A percentile compares a stretch with the other conserved stretches of the same genome.
Evolutionary conservation across 208 protist genomes (phyloP).

Genomic region (Wallacemonas collosoma): DNA sequence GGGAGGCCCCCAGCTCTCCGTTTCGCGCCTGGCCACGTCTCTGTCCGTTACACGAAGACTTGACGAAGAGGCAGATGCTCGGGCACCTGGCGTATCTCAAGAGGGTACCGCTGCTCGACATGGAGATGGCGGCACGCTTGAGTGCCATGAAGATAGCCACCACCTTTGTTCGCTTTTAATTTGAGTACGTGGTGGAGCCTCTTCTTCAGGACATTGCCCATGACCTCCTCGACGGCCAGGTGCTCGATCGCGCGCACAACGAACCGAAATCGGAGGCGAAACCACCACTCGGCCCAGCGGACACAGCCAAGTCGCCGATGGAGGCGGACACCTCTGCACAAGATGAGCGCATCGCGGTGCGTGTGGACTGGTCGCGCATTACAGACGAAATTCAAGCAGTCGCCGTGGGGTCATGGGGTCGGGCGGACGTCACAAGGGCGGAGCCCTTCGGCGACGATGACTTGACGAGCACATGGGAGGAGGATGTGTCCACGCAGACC

Average conservation of each 20-base stretch:
- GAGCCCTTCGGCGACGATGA: conserved; percentile 1
- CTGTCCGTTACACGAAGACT: conserved; percentile 1
- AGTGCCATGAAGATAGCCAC: conserved; percentile 1
- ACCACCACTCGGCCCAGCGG: neutral
- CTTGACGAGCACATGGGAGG: neutral
- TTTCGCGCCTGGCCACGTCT: conserved; percentile 3
- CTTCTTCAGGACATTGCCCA: conserved; percentile 12
- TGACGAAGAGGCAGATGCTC: conserved; percentile 3
- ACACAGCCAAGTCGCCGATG: neutral
- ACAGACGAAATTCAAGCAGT: neutral
- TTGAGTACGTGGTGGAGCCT: conserved; percentile 15
- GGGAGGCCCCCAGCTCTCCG: neutral
- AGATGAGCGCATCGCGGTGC: neutral
- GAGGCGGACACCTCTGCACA: neutral
- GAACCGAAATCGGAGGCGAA: neutral
- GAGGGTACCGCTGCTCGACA: neutral
- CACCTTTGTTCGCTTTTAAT: conserved; percentile 5
- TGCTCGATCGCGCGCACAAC: neutral
- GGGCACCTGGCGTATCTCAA: neutral
- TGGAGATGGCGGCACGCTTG: neutral
- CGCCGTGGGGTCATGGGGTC: neutral
- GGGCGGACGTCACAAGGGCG: neutral
- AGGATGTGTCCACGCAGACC: neutral
- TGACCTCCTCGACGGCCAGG: conserved; percentile 7
- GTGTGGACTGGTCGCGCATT: neutral